phyloP scores from a whole-genome alignment of 2,329 filamentous ascomycete species.

The Paracoccidioides brasiliensis region DNA sequence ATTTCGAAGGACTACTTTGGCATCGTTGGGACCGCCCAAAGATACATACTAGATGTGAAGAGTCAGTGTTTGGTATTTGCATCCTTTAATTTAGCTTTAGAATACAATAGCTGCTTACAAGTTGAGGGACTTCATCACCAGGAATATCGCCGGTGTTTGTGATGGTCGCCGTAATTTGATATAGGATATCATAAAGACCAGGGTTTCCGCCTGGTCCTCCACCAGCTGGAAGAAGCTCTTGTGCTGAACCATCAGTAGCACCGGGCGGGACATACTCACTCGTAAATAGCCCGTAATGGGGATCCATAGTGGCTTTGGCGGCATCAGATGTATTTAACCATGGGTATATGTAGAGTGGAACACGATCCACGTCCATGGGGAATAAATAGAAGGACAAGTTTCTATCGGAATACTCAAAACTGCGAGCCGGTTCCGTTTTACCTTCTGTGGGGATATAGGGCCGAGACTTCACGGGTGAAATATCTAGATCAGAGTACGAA shows the following conservation, averaged over 20 bases:
- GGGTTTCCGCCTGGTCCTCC: conserved; percentile 49
- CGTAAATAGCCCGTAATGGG: conserved; percentile 40
- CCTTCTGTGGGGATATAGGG: conserved; percentile 42
- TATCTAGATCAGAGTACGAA: conserved; percentile 41
- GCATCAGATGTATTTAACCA: conserved; percentile 50
- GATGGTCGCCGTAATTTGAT: conserved; percentile 37
- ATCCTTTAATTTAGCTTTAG: not conserved
- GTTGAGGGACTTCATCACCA: conserved; percentile 42
- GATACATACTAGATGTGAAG: conserved; percentile 46
- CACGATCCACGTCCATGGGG: conserved; percentile 39
- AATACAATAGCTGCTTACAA: conserved; percentile 20
- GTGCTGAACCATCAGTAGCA: conserved; percentile 40
- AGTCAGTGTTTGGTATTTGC: not conserved
- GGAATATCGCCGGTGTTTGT: conserved; percentile 37
- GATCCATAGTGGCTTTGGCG: conserved; percentile 37
- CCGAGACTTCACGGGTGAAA: conserved; percentile 32
- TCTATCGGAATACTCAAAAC: conserved; percentile 37
- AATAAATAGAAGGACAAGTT: conserved; percentile 42
- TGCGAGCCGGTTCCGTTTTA: conserved; percentile 40
- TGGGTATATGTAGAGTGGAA: conserved; percentile 49
- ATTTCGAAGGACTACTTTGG: conserved; percentile 53
- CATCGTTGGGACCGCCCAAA: conserved; percentile 65
- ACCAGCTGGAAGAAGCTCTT: conserved; percentile 44
- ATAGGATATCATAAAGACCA: conserved; percentile 39
- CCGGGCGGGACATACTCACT: conserved; percentile 39